Percentiles rank a stretch among this genome's conserved stretches.
Conservation (phyloP, 2,329 filamentous ascomycete genomes). For the Dactylella cylindrospora region DNA sequence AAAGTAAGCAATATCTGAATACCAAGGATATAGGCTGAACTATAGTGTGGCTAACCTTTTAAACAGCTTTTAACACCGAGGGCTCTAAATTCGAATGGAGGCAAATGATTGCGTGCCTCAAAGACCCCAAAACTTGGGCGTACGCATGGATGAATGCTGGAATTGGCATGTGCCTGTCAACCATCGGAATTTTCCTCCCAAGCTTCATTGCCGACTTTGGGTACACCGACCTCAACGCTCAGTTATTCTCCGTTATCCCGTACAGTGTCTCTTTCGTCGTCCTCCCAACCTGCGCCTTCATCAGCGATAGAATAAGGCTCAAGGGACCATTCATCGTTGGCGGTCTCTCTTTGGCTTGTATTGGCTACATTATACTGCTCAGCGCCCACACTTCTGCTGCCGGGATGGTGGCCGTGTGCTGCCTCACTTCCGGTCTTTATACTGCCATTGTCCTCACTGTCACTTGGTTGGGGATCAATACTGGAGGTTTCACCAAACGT, state of each 20-base stretch:
- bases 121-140: conserved; percentile 22
- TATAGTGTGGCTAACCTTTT: not conserved
- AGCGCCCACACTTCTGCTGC: not conserved
- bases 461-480: conserved; percentile 27
- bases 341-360: conserved; percentile 2
- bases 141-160: conserved; percentile 25
- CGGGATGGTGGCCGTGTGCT: conserved; percentile 9
- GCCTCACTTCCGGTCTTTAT: conserved; percentile 18
- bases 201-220: conserved; percentile 27
- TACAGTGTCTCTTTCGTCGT: conserved; percentile 11
- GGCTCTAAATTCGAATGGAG: conserved; percentile 18
- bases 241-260: conserved; percentile 20
- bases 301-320: conserved; percentile 10
- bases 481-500: conserved; percentile 25
- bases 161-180: conserved; percentile 20
- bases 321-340: conserved; percentile 22
- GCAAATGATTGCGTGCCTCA: conserved; percentile 13
- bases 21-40: not conserved
- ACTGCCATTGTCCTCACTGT: conserved; percentile 18
- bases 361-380: conserved; percentile 17
- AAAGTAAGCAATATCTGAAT: conserved; percentile 5
- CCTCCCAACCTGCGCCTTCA: conserved; percentile 10
- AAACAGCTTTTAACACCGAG: conserved; percentile 14
- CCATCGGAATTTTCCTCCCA: conserved; percentile 24
- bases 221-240: conserved; percentile 13